Evolutionary conservation across 768 basidiomycete genomes (phyloP), one percentile per base, ranked within the genome.

Genomic region (Termitomyces titanicus): DNA sequence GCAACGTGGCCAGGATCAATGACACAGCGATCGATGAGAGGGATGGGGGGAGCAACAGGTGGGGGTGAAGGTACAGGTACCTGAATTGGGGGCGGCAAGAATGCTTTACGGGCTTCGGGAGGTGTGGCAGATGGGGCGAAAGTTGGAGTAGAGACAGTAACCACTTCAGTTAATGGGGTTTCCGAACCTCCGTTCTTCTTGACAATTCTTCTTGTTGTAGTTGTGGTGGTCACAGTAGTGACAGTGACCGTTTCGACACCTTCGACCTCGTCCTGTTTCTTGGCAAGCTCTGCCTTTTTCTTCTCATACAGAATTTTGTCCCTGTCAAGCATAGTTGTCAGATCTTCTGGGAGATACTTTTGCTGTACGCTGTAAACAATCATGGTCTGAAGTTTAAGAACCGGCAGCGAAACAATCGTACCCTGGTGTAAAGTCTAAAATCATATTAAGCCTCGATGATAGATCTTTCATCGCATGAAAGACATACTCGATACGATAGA

Each of bases 401-500:
- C 20, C 12, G 27, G 35, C 3, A 25, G 1, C 5, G n/a, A 51
- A 17, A 27, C 3, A 24, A 38, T 47, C 68, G 40, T 59, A 72
- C 74, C 75, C 74, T 62, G 64, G 55, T 56, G 61, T 64, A 54
- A 71, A 72, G 46, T 73, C 74, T 73, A 34, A 6, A 18, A 39
- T 44, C 11, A 34, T 29, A 35, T 17, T 55, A 24, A 37, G 22
- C 46, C 15, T 39, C 9, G 57, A 5, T 6, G 13, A 47, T 35
- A 20, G 15, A 53, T 35, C 18, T 0, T n/a, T 12, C 5, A 47
- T 38, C 38, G 3, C 12, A 10, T 18, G 27, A 29, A 40, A 20
- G 8, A 66, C 77, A 55, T 61, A 80, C 80, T 81, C 4, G 71
- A 65, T 12, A 74, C 79, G 57, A 80, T 71, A 6, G 79, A 73